Base-by-base conservation (phyloP, 129 eudicot species). In the Artemisia argyi region DNA sequence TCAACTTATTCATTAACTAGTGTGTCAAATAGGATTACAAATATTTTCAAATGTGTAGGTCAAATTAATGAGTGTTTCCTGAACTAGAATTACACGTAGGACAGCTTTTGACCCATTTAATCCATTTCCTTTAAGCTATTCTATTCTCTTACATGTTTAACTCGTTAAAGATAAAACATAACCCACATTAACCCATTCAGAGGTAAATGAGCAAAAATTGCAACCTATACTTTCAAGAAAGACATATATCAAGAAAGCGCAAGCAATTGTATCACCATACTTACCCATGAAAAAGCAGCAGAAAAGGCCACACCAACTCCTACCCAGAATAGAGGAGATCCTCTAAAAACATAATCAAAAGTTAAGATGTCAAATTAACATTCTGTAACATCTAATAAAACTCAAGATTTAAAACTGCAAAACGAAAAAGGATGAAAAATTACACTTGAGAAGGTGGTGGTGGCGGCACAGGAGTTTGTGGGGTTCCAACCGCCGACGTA, bases 241-340 rank as follows among this genome's bases (percentile, higher is more conserved):
- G 17, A 64, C 13, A 64, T 42, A 46, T 4, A 30, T 61, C 57
- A 62, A 24, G 51, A 75, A 61, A 75, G 4, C 46, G 55, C 16
- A 76, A 61, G 59, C 48, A 73, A 66, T 39, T 26, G 15, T 52
- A 56, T 80, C 5, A n/a, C 49, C 28, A 56, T 11, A 44, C 91
- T 81, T 59, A 90, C 96, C 95, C 90, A 83, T 74, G 98, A 85
- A 69, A 87, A 89, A 56, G 81, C 95, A 14, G 92, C 98, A 10
- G 98, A 93, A 69, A 89, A 76, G 11, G 92, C 98, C 82, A 93
- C 96, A 78, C 98, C 98, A 74, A 93, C 90, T 71, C 95, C 98
- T 67, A 93, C 83, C 98, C 98, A 93, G 74, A 89, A 93, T 72
- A 93, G 79, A 48, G 98, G 98, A 32, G 96, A 89, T 2, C 96